A percentile compares a stretch with the other conserved stretches of the same genome.
phyloP scores from a whole-genome alignment of 495 filamentous ascomycete genomes.

The Trypethelium eluteriae region DNA sequence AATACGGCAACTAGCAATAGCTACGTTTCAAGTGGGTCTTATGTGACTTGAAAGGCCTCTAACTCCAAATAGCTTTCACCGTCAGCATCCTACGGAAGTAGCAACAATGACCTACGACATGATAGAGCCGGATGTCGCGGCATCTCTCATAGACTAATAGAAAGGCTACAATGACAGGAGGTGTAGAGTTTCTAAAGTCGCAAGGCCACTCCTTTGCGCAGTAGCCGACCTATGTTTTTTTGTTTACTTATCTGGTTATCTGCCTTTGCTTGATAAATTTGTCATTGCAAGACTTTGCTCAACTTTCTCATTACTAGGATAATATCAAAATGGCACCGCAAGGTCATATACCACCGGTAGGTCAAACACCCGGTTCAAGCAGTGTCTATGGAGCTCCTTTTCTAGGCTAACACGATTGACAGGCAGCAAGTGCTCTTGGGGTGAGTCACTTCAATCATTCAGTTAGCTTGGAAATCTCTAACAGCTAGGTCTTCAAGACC shows the following conservation, averaged over 20 bases:
- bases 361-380: neutral
- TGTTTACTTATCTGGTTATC: neutral
- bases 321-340: slow-evolving; percentile 2
- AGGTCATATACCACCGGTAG: slow-evolving; percentile 7
- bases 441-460: neutral
- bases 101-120: no score
- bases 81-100: no score
- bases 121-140: no score
- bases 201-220: no score
- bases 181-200: no score
- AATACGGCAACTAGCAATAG: no score
- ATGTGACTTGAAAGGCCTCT: no score
- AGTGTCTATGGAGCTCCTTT: neutral
- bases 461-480: neutral
- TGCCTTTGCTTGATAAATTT: neutral
- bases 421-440: slow-evolving; percentile 5
- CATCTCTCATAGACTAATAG: no score
- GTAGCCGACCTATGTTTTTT: neutral
- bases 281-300: neutral
- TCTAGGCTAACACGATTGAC: neutral
- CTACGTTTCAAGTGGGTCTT: no score
- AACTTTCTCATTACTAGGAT: neutral
- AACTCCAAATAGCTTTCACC: no score
- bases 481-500: neutral
- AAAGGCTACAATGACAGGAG: no score